Evolutionary conservation across 345 rosid genomes (phyloP).

Genomic region (Alliaria petiolata): DNA sequence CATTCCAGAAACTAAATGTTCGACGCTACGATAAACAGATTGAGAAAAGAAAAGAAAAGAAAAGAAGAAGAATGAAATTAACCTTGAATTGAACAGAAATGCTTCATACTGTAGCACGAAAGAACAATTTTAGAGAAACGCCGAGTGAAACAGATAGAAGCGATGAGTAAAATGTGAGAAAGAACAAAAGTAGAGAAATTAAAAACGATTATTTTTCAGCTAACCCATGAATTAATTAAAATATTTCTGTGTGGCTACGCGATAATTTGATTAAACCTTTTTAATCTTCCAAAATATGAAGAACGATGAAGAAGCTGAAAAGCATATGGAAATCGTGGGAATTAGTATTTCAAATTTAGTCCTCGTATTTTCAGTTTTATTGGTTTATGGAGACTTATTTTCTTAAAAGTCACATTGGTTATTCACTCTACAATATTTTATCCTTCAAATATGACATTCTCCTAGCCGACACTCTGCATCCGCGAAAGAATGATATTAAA

Average conservation of each 20-base stretch:
- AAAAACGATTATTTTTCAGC: background rate
- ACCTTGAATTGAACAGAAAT: background rate
- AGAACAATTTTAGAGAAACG: background rate
- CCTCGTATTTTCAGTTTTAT: background rate
- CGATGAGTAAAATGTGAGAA: too few relatives aligned
- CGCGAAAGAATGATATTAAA: too few relatives aligned
- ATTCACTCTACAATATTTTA: too few relatives aligned
- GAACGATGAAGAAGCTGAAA: background rate
- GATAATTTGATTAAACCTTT: background rate
- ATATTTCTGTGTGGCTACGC: background rate
- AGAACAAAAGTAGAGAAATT: background rate
- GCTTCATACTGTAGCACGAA: background rate
- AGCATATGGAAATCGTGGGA: background rate
- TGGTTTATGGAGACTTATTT: background rate
- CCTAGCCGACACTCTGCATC: too few relatives aligned
- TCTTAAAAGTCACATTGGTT: background rate
- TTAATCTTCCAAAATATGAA: background rate
- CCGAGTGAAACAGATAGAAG: too few relatives aligned
- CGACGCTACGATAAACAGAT: background rate
- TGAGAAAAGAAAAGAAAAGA: too few relatives aligned
- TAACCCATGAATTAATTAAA: background rate
- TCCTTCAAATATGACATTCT: too few relatives aligned
- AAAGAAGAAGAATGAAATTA: background rate
- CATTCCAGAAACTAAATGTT: background rate
- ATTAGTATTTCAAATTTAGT: background rate